Evolutionary conservation across 2,329 filamentous ascomycete species (phyloP).

Genomic region (Penicillium brasilianum): DNA sequence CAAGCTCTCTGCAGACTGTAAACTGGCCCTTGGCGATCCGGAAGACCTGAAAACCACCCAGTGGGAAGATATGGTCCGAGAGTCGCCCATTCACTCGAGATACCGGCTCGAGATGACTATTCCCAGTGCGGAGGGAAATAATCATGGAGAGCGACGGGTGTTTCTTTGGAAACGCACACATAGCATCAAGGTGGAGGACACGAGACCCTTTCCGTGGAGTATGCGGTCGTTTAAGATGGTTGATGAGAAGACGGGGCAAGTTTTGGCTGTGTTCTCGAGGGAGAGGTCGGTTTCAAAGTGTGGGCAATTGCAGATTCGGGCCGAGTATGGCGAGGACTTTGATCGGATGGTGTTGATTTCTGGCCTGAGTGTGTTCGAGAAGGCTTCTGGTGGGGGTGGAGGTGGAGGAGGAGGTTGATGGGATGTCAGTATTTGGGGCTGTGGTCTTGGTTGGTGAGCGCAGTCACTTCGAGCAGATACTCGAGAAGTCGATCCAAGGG

Average conservation of each 20-base stretch:
- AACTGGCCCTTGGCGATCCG: constrained; percentile 36
- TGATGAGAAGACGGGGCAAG: constrained; percentile 20
- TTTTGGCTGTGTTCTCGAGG: constrained; percentile 28
- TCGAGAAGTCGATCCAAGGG: no score
- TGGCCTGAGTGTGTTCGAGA: constrained; percentile 25
- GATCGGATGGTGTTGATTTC: constrained; percentile 27
- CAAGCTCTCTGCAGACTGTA: constrained; percentile 31
- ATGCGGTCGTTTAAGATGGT: constrained; percentile 36
- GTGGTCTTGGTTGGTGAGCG: no score
- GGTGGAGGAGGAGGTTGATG: constrained; percentile 21
- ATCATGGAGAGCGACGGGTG: constrained; percentile 18
- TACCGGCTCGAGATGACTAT: constrained; percentile 34
- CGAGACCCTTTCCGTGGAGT: constrained; percentile 24
- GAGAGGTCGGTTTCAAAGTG: constrained; percentile 17
- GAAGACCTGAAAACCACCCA: constrained; percentile 22
- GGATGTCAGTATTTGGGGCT: background rate
- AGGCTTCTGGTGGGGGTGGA: constrained; percentile 7
- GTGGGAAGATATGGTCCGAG: constrained; percentile 36
- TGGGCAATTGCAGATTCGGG: constrained; percentile 25
- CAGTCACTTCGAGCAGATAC: no score
- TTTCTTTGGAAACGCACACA: constrained; percentile 39
- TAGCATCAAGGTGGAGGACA: constrained; percentile 27
- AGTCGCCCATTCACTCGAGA: constrained; percentile 25
- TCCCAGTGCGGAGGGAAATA: background rate
- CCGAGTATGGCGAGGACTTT: constrained; percentile 23